These are phyloP conservation scores for Cymbopogon flexuosus DNA, from an alignment of 202 grass and related monocot genomes.

Conservation along the genomic window DNA sequence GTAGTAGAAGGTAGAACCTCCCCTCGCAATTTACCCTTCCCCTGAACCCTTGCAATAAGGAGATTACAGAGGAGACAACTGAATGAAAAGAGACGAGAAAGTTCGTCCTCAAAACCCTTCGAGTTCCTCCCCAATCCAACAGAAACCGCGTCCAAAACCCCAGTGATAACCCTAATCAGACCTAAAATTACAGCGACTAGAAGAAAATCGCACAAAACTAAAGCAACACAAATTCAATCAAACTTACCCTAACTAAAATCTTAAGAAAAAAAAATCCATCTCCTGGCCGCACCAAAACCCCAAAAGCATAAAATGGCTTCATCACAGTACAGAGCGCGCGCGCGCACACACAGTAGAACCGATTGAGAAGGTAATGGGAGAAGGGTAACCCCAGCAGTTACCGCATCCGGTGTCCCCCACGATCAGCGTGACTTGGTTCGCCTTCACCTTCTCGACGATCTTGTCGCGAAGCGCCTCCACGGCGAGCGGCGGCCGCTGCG, in stretches of 20 bases:
- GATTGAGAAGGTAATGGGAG: not conserved
- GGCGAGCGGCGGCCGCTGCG: constrained; percentile 40
- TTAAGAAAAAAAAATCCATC: not conserved
- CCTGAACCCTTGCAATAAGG: not conserved
- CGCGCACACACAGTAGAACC: not conserved
- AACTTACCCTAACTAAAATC: not conserved
- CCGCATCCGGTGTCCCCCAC: constrained; percentile 86
- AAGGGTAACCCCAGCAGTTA: constrained; percentile 14
- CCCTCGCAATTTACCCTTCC: not conserved
- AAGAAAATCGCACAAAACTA: not conserved
- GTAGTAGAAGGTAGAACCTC: constrained; percentile 4
- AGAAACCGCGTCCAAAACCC: constrained; percentile 24
- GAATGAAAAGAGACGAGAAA: not conserved
- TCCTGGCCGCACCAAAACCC: constrained; percentile 24
- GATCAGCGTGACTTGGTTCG: constrained; percentile 82
- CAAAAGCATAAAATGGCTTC: not conserved
- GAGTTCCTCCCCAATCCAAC: not conserved
- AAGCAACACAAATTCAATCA: not conserved
- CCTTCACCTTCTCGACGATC: constrained; percentile 83
- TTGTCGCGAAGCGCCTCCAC: constrained; percentile 63
- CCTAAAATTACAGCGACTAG: not conserved
- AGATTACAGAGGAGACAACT: not conserved
- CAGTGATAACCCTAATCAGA: not conserved
- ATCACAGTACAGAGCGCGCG: not conserved
- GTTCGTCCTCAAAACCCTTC: not conserved